Conservation (phyloP, 495 filamentous ascomycete species). For the Xylaria intraflava region DNA sequence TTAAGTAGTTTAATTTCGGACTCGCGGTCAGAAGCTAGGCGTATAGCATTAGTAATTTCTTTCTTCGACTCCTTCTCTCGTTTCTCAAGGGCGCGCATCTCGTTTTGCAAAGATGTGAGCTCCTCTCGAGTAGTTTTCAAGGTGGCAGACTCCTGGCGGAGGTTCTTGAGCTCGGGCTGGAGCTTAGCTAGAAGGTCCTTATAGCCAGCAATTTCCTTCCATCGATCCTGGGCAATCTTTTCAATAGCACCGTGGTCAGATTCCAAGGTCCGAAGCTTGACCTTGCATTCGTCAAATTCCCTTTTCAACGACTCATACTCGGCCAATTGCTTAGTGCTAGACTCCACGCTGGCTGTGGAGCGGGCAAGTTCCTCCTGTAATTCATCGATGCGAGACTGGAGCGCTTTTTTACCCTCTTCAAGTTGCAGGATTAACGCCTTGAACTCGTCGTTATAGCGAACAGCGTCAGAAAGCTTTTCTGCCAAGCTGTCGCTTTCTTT, state of each 20-base stretch:
- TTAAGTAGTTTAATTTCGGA: constrained; percentile 68
- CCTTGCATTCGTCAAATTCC: constrained; percentile 70
- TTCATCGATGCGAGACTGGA: constrained; percentile 58
- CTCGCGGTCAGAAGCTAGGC: constrained; percentile 63
- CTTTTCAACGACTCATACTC: constrained; percentile 55
- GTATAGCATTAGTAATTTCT: constrained; percentile 64
- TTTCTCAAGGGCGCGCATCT: constrained; percentile 67
- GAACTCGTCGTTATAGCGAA: constrained; percentile 73
- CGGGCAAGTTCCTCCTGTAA: constrained; percentile 56
- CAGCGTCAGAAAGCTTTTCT: constrained; percentile 68
- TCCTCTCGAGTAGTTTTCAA: constrained; percentile 67
- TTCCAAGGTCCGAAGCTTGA: constrained; percentile 61
- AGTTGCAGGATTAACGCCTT: constrained; percentile 68
- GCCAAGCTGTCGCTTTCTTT: constrained; percentile 83
- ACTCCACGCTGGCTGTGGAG: constrained; percentile 26
- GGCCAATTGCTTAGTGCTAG: constrained; percentile 45
- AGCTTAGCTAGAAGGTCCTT: constrained; percentile 71
- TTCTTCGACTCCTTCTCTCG: constrained; percentile 72
- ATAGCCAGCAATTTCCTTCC: constrained; percentile 79
- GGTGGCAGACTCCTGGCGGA: constrained; percentile 68
- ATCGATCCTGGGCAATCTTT: constrained; percentile 75
- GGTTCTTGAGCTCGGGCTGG: constrained; percentile 72
- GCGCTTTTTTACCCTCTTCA: constrained; percentile 29
- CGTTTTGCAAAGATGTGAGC: constrained; percentile 56
- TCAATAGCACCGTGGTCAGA: constrained; percentile 82